Base-by-base conservation (phyloP, 345 rosid genomes). In the Firmiana major region DNA sequence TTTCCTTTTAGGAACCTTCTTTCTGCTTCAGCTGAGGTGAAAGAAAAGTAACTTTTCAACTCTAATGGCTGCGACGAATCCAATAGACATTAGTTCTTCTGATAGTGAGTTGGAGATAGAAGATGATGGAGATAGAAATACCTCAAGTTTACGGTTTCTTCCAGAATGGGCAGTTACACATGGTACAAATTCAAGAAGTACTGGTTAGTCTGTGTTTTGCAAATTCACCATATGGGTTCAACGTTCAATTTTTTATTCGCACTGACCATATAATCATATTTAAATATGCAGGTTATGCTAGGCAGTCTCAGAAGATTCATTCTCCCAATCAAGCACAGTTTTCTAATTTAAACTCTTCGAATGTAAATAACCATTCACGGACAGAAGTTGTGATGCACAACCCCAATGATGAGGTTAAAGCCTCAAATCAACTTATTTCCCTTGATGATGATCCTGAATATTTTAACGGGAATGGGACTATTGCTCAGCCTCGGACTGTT, bases 1-100 rank as follows among this genome's bases (percentile, higher is more conserved):
- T 82, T 62, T 19, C 38, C 67, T 75, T 77, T 76, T 73, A 79
- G 80, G 77, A 69, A 42, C 80, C 51, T 28, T 63, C 46, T 58
- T 59, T 38, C 68, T 57, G 75, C 77, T 77, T 77, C 78, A 62
- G 54, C 77, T 76, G 80, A 57, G 24, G 63, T 65, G 77, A 71
- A 64, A 54, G 4, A 72, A 51, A 76, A 73, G 17, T 64, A 31
- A 19, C 63, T n/a, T 7, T 17, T 81, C 63, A 34, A 63, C 74
- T 71, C 57, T 59, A 73, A 79, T 86, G 84, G 87, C 84, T 70
- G 79, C 81, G 4, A 76, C 73, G 73, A 78, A 77, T 45, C 84
- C 89, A 66, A 94, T 94, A 83, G 92, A 90, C 58, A 91, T 94
- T 45, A 93, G 97, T 83, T 94, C 98, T 22, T 89, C 96, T 75